Base-by-base conservation (phyloP, 345 rosid genomes). In the Kernera saxatilis region DNA sequence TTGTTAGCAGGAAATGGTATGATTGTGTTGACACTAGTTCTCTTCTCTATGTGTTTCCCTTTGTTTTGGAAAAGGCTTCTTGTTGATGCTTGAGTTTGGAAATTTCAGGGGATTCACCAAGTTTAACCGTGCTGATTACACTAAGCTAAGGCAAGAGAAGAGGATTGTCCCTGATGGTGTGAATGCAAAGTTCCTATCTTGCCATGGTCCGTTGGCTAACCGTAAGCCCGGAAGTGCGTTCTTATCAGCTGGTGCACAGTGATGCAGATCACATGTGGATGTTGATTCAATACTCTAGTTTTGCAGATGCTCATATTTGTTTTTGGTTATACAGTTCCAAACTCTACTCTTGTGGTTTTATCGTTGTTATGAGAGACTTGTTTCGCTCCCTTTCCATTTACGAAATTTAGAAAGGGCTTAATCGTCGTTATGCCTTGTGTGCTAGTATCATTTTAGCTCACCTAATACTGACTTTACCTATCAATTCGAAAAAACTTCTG, bases 1-100 rank as follows among this genome's bases (percentile, higher is more conserved):
- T 85, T 59, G 82, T 81, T 69, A 83, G 82, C 84, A 79, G 84
- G 78, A 85, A 82, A 43, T 79, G 88, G 88, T 82, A 77, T 32
- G 69, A 30, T 9, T 48, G 12, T 35, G 15, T 45, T 45, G 25
- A 45, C 0, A 45, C 5, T 19, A 3, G 2, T 45, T 19, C 8
- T 46, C 40, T n/a, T 53, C 14, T 27, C 2, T 7, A 1, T 35
- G 4, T 40, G 15, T 19, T 3, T 12, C n/a, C 40, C 6, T 8
- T 14, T 14, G 15, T 23, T 35, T 41, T 25, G 36, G 2, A 6
- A 7, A 32, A 8, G 36, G 19, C 1, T 35, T 29, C 18, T 23
- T 22, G 82, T 81, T 44, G 78, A 84, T 66, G 80, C 29, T 64
- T 8, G 12, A 43, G 50, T 26, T 48, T 46, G 12, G 21, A 1